These are phyloP conservation scores for Silybum marianum DNA, from an alignment of 129 eudicot genomes.

Conservation along the genomic window DNA sequence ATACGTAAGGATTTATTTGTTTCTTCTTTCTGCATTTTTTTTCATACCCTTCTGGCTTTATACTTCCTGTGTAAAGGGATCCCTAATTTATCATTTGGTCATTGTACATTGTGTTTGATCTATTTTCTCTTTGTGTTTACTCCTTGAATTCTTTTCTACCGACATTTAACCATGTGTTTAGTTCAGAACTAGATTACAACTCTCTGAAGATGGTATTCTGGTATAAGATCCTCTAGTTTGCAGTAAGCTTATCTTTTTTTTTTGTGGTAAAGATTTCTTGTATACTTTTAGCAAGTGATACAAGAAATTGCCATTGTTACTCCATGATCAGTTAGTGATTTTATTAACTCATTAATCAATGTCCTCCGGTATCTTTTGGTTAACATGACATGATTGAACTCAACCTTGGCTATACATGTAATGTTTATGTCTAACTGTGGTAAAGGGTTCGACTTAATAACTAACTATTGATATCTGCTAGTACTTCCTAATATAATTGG, in stretches of 20 bases:
- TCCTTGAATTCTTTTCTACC: background rate
- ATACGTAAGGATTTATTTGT: slow-evolving; percentile 63
- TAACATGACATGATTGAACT: background rate
- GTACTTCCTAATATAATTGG: background rate
- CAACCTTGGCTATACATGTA: background rate
- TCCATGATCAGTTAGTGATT: background rate
- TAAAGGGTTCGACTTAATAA: background rate
- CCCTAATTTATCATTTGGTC: background rate
- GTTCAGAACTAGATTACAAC: background rate
- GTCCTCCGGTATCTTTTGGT: background rate
- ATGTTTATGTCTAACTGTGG: background rate
- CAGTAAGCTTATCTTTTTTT: background rate
- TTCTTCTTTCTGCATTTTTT: background rate
- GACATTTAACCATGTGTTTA: background rate
- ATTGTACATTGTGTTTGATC: background rate
- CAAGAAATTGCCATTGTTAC: background rate
- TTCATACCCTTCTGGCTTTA: background rate
- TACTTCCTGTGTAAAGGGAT: background rate
- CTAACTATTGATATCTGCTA: background rate
- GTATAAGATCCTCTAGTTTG: background rate
- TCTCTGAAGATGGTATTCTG: background rate
- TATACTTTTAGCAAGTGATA: background rate
- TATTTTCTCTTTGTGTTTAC: background rate
- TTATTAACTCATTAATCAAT: background rate
- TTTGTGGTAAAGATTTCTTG: background rate